A percentile compares a stretch with the other conserved stretches of the same genome.
Conservation (phyloP, 805 yeast genomes). For the Maudiozyma saulgeensis region DNA sequence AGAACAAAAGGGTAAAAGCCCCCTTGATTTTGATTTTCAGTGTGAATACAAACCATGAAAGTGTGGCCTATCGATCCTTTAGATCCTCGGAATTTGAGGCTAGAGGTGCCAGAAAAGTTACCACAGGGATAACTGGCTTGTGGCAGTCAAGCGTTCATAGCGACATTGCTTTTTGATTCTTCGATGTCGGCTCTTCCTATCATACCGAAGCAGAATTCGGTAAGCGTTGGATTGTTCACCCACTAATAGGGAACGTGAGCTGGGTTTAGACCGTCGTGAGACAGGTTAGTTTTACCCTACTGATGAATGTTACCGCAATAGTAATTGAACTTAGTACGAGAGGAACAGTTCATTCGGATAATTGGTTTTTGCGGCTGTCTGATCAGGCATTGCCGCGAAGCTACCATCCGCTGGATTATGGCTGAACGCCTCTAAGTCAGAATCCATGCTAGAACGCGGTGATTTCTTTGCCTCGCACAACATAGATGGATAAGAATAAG, state of each 20-base stretch:
- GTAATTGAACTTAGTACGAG: constrained; percentile 39
- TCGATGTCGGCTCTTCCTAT: constrained; percentile 44
- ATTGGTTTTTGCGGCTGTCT: constrained; percentile 39
- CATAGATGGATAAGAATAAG: constrained; percentile 35
- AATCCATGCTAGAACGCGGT: constrained; percentile 44
- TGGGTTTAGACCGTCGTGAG: constrained; percentile 38
- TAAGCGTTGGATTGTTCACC: constrained; percentile 40
- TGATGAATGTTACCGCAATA: constrained; percentile 33
- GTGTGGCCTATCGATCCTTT: constrained; percentile 43
- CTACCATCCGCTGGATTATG: constrained; percentile 32
- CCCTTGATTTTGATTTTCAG: constrained; percentile 39
- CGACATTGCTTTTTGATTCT: constrained; percentile 40
- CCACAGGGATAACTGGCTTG: constrained; percentile 38
- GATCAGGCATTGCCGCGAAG: constrained; percentile 41
- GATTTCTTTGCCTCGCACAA: constrained; percentile 35
- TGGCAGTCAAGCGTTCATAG: constrained; percentile 42
- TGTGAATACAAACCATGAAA: constrained; percentile 39
- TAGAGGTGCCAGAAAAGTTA: constrained; percentile 38
- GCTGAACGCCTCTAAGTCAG: constrained; percentile 42
- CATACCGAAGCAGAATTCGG: constrained; percentile 42
- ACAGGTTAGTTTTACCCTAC: constrained; percentile 39
- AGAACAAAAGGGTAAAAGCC: constrained; percentile 40
- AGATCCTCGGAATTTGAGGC: constrained; percentile 38
- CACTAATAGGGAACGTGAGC: constrained; percentile 40
- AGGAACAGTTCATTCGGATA: constrained; percentile 40